Conservation (phyloP, 768 basidiomycete genomes). For the Saitozyma podzolica region DNA sequence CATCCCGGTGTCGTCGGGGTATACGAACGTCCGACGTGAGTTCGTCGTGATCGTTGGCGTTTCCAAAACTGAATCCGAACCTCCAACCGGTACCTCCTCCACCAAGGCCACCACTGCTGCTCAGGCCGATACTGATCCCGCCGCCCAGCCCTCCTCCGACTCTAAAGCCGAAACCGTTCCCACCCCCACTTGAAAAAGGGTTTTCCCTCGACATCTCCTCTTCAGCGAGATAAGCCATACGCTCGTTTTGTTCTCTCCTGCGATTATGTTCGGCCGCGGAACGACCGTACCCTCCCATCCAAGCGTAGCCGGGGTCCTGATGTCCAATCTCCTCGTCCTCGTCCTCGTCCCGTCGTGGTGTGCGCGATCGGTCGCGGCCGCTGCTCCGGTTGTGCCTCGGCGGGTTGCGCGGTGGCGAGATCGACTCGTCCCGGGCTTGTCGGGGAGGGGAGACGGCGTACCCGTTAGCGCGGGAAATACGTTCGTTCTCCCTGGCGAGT, state of each 20-base stretch:
- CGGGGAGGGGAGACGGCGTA: slow-evolving; percentile 43
- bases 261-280: neutral
- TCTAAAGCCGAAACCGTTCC: no score
- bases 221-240: neutral
- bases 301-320: slow-evolving; percentile 22
- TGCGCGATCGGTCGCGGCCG: neutral
- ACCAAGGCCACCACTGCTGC: slow-evolving; percentile 27
- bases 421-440: slow-evolving; percentile 24
- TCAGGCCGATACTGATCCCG: neutral
- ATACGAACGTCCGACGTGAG: neutral
- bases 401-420: slow-evolving; percentile 37
- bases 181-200: no score
- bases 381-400: slow-evolving; percentile 7
- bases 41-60: neutral
- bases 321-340: slow-evolving; percentile 40
- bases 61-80: neutral
- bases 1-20: neutral
- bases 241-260: neutral
- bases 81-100: neutral
- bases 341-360: slow-evolving; percentile 6
- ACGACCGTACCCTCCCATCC: slow-evolving; percentile 53
- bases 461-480: slow-evolving; percentile 46
- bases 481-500: slow-evolving; percentile 19
- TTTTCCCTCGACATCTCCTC: no score
- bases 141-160: no score